phyloP scores from a whole-genome alignment of 176 grass and related monocot genomes.

The Paspalum notatum region DNA sequence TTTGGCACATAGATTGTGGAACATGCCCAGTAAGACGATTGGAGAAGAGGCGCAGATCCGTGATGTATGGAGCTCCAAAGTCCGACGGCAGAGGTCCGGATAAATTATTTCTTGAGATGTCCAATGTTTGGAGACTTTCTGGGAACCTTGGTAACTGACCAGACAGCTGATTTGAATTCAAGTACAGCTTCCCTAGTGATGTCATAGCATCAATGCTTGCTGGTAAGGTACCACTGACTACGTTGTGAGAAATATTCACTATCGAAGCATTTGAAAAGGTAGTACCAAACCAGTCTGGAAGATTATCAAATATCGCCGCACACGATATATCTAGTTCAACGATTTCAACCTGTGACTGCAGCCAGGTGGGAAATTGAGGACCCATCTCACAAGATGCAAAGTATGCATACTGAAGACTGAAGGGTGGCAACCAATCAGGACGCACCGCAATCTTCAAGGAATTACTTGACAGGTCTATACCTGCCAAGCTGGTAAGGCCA shows the following conservation, averaged over 20 bases:
- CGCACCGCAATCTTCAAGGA: not conserved
- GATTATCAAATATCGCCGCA: not conserved
- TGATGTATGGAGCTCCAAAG: not conserved
- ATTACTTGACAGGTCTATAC: not conserved
- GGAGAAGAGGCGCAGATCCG: not conserved
- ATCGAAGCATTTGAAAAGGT: not conserved
- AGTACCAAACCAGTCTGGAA: not conserved
- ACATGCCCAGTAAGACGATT: not conserved
- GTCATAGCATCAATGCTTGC: not conserved
- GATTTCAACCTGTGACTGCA: not conserved
- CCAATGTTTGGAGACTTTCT: rapidly evolving
- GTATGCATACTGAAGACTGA: not conserved
- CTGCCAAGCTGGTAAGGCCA: not conserved
- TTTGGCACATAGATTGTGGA: not conserved
- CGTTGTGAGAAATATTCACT: not conserved
- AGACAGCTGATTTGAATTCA: not conserved
- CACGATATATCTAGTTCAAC: not conserved
- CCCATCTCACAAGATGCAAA: constrained; percentile 39
- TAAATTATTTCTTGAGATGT: constrained; percentile 2
- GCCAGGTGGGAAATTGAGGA: constrained; percentile 41
- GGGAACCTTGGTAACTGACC: constrained; percentile 27
- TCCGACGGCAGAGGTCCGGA: not conserved
- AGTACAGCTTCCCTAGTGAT: not conserved
- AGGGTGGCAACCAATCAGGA: constrained; percentile 30
- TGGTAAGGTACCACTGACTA: constrained; percentile 19